Percentiles rank a stretch among this genome's conserved stretches.
phyloP scores from a whole-genome alignment of 2,329 filamentous ascomycete species.

The Aplosporella prunicola region DNA sequence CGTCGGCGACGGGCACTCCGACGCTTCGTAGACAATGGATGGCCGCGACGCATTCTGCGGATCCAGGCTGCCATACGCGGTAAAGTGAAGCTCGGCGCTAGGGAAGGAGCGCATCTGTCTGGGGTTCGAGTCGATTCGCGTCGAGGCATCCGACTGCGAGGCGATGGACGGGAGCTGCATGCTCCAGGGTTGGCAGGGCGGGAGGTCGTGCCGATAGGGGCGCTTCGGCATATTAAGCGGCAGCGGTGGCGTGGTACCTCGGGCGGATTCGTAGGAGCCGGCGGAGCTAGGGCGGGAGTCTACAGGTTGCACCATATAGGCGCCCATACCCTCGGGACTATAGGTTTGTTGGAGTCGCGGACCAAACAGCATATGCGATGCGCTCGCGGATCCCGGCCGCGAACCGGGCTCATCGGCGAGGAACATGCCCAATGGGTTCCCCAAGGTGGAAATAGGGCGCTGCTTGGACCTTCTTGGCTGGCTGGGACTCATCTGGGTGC shows the following conservation, averaged over 20 bases:
- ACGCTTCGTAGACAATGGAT: too few species aligned
- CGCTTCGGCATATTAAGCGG: conserved; percentile 3
- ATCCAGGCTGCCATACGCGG: background rate
- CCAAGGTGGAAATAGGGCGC: conserved; percentile 8
- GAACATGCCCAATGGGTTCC: conserved; percentile 5
- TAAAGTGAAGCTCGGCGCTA: too few species aligned
- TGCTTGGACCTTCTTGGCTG: background rate
- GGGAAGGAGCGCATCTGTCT: too few species aligned
- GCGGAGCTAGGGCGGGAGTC: too few species aligned
- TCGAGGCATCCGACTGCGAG: background rate
- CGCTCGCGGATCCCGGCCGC: background rate
- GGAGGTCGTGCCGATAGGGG: background rate
- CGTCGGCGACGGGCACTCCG: too few species aligned
- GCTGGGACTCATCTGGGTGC: background rate
- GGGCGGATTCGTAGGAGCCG: too few species aligned
- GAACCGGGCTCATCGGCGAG: background rate
- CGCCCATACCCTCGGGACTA: too few species aligned
- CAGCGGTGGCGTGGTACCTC: too few species aligned
- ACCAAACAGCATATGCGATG: background rate
- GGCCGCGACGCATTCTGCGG: too few species aligned
- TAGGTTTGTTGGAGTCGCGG: too few species aligned
- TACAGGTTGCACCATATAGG: too few species aligned
- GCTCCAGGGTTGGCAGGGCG: conserved; percentile 1
- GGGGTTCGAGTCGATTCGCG: background rate
- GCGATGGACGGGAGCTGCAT: background rate